Evolutionary conservation across 345 rosid genomes (phyloP).

Genomic region (Aegle marmelos): DNA sequence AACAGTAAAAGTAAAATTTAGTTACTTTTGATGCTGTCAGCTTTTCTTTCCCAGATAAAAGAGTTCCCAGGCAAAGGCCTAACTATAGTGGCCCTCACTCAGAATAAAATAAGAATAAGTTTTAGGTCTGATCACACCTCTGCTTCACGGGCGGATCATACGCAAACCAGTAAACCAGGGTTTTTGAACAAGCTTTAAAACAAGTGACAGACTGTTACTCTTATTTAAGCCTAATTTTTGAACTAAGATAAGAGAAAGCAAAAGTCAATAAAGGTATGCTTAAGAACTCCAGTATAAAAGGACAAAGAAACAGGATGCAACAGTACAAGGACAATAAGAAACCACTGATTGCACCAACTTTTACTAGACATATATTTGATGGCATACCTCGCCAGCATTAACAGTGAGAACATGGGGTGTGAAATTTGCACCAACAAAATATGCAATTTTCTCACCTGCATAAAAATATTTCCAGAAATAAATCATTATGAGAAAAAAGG

Average conservation of each 20-base stretch:
- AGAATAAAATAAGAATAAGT: background rate
- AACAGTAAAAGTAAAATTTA: background rate
- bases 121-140: background rate
- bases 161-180: background rate
- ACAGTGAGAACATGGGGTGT: slow-evolving; percentile 85
- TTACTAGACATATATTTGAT: background rate
- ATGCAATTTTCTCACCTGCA: slow-evolving; percentile 51
- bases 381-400: slow-evolving; percentile 84
- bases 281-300: background rate
- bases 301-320: background rate
- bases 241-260: background rate
- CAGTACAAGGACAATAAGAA: background rate
- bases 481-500: slow-evolving; percentile 6
- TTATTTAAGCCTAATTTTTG: background rate
- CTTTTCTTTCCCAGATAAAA: background rate
- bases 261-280: background rate
- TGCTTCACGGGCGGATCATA: background rate
- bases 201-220: background rate
- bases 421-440: slow-evolving; percentile 66
- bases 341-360: background rate
- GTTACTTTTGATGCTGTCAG: background rate
- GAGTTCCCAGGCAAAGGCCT: background rate
- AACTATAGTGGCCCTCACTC: background rate
- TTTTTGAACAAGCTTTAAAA: background rate
- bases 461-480: background rate